phyloP scores from a whole-genome alignment of 352 stramenopile species.

The Phytophthora nicotianae region DNA sequence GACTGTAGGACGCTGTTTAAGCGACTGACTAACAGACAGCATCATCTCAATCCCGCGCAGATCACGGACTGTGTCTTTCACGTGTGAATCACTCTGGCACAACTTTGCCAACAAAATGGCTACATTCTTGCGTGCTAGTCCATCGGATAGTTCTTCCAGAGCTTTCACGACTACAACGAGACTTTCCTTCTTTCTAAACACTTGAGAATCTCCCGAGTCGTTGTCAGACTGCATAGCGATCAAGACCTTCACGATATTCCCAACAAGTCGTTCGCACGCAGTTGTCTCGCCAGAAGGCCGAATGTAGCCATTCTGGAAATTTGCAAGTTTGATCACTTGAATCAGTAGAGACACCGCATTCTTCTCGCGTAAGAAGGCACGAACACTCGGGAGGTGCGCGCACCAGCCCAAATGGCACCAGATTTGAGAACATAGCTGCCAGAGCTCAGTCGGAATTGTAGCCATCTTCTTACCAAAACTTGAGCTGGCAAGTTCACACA shows the following conservation, averaged over 20 bases:
- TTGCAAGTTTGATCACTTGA: slow-evolving; percentile 45
- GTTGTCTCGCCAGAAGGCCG: slow-evolving; percentile 18
- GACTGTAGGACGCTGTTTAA: slow-evolving; percentile 25
- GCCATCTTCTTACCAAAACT: slow-evolving; percentile 14
- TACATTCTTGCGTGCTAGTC: slow-evolving; percentile 73
- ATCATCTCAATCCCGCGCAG: slow-evolving; percentile 86
- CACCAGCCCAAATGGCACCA: slow-evolving; percentile 80
- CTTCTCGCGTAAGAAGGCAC: slow-evolving; percentile 45
- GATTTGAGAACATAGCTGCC: slow-evolving; percentile 70
- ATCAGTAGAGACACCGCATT: slow-evolving; percentile 41
- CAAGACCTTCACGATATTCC: slow-evolving; percentile 73
- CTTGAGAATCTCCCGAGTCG: slow-evolving; percentile 8
- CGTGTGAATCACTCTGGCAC: slow-evolving; percentile 48
- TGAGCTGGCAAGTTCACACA: slow-evolving; percentile 35
- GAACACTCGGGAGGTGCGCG: slow-evolving; percentile 32
- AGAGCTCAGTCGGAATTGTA: slow-evolving; percentile 35
- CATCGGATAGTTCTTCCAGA: slow-evolving; percentile 52
- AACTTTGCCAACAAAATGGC: slow-evolving; percentile 78
- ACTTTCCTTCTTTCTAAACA: slow-evolving; percentile 35
- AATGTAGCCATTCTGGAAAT: slow-evolving; percentile 31
- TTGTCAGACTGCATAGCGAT: slow-evolving; percentile 51
- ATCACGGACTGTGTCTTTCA: slow-evolving; percentile 63
- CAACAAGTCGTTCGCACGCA: slow-evolving; percentile 56
- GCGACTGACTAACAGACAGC: slow-evolving; percentile 62
- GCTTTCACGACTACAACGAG: slow-evolving; percentile 49